A percentile compares a stretch with the other conserved stretches of the same genome.
Evolutionary conservation across 2,329 filamentous ascomycete genomes (phyloP).

Genomic region (Dothiorella sarmentorum): DNA sequence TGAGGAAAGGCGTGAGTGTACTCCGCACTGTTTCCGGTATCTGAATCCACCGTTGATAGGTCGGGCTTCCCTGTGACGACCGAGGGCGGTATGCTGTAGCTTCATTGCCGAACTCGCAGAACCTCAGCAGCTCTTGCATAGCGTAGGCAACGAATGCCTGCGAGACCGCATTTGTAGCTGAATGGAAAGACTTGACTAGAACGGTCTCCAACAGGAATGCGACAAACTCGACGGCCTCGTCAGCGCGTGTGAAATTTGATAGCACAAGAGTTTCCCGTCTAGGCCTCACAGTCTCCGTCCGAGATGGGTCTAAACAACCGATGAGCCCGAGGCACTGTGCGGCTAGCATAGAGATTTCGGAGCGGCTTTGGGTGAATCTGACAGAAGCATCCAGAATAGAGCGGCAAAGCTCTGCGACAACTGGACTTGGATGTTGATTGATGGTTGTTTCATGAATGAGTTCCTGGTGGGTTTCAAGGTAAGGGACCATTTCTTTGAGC

Average conservation of each 20-base stretch:
- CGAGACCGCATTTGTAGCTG: slow-evolving; percentile 78
- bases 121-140: slow-evolving; percentile 85
- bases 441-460: slow-evolving; percentile 76
- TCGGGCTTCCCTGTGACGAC: slow-evolving; percentile 54
- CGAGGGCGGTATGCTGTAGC: slow-evolving; percentile 48
- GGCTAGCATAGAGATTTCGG: slow-evolving; percentile 67
- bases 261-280: slow-evolving; percentile 81
- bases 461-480: slow-evolving; percentile 68
- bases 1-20: slow-evolving; percentile 82
- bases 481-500: slow-evolving; percentile 70
- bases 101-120: slow-evolving; percentile 67
- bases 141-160: slow-evolving; percentile 91
- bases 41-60: slow-evolving; percentile 71
- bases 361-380: slow-evolving; percentile 68
- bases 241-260: slow-evolving; percentile 75
- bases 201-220: slow-evolving; percentile 82
- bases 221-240: slow-evolving; percentile 81
- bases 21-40: slow-evolving; percentile 76
- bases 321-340: slow-evolving; percentile 83
- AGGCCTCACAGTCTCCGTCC: slow-evolving; percentile 74
- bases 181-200: slow-evolving; percentile 86
- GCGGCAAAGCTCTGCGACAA: slow-evolving; percentile 68
- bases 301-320: slow-evolving; percentile 87
- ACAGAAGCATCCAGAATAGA: slow-evolving; percentile 81
- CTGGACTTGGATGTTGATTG: slow-evolving; percentile 76